These are phyloP conservation scores for Keqinozyma sinolaborantium DNA, from an alignment of 1,139 yeast species.

Conservation along the genomic window DNA sequence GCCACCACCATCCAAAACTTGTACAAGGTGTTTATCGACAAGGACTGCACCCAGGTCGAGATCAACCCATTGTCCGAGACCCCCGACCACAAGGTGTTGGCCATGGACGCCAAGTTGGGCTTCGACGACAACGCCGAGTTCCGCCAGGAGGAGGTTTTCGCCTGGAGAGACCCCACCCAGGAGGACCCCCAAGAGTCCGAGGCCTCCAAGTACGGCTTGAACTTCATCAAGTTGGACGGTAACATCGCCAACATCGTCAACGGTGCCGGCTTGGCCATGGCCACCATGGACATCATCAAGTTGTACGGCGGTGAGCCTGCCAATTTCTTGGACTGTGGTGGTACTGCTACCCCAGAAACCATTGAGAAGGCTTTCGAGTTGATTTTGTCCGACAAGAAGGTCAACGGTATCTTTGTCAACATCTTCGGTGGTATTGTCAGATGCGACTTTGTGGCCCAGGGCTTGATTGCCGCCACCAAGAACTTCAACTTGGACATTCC, in stretches of 20 bases:
- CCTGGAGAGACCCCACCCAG: slow-evolving; percentile 96
- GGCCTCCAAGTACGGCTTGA: slow-evolving; percentile 86
- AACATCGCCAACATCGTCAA: slow-evolving; percentile 97
- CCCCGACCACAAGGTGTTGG: slow-evolving; percentile 82
- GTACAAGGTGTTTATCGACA: slow-evolving; percentile 83
- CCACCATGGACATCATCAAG: slow-evolving; percentile 99
- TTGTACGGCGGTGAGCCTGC: slow-evolving; percentile 99
- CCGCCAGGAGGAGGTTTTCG: slow-evolving; percentile 93
- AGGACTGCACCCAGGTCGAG: slow-evolving; percentile 97
- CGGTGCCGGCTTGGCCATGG: slow-evolving; percentile 99
- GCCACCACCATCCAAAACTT: slow-evolving; percentile 83
- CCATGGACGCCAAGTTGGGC: slow-evolving; percentile 99
- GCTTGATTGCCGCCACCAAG: slow-evolving; percentile 93
- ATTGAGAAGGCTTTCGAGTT: slow-evolving; percentile 95
- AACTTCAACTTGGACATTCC: slow-evolving; percentile 94
- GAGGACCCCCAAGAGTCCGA: slow-evolving; percentile 97
- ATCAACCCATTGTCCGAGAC: slow-evolving; percentile 98
- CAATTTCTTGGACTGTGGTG: slow-evolving; percentile 99
- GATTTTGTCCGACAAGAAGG: slow-evolving; percentile 84
- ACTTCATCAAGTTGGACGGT: slow-evolving; percentile 97
- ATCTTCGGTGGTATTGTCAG: slow-evolving; percentile 99
- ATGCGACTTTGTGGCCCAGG: slow-evolving; percentile 98
- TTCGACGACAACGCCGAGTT: slow-evolving; percentile 95
- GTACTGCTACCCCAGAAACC: slow-evolving; percentile 98
- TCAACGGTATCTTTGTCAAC: slow-evolving; percentile 95